These are phyloP conservation scores for Microstegium vimineum DNA, from an alignment of 176 grass and related monocot species.

Conservation along the genomic window DNA sequence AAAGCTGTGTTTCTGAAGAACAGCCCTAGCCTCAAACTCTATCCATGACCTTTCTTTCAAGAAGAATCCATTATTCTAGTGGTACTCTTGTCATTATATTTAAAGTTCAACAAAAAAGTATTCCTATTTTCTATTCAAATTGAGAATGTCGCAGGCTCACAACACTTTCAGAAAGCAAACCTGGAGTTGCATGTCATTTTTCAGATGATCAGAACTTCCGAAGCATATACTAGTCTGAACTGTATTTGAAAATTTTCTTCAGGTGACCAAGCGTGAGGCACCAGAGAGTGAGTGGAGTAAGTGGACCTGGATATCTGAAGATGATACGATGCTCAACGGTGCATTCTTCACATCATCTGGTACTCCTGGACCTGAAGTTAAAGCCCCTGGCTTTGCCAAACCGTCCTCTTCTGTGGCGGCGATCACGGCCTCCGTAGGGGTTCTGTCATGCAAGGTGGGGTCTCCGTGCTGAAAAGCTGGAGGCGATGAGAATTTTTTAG, in stretches of 20 bases:
- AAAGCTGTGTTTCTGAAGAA: background rate
- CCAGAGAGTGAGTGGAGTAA: conserved; percentile 22
- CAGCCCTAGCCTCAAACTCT: too few relatives aligned
- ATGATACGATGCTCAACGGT: conserved; percentile 46
- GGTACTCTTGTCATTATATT: too few relatives aligned
- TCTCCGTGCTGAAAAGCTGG: background rate
- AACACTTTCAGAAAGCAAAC: background rate
- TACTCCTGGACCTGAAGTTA: background rate
- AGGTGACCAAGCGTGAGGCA: conserved; percentile 50
- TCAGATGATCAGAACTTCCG: too few relatives aligned
- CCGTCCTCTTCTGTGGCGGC: background rate
- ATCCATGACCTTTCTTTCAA: background rate
- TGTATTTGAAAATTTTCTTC: background rate
- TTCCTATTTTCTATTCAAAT: background rate
- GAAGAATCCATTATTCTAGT: background rate
- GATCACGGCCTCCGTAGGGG: background rate
- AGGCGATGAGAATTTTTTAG: background rate
- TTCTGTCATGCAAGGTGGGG: background rate
- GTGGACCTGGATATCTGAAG: conserved; percentile 59
- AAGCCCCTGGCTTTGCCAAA: background rate
- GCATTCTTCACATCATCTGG: conserved; percentile 51
- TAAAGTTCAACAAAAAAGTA: background rate
- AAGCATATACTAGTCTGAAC: background rate
- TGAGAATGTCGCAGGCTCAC: background rate
- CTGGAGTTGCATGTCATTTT: too few relatives aligned